Evolutionary conservation across 768 basidiomycete species (phyloP).

Genomic region (Termitomyces sp.): DNA sequence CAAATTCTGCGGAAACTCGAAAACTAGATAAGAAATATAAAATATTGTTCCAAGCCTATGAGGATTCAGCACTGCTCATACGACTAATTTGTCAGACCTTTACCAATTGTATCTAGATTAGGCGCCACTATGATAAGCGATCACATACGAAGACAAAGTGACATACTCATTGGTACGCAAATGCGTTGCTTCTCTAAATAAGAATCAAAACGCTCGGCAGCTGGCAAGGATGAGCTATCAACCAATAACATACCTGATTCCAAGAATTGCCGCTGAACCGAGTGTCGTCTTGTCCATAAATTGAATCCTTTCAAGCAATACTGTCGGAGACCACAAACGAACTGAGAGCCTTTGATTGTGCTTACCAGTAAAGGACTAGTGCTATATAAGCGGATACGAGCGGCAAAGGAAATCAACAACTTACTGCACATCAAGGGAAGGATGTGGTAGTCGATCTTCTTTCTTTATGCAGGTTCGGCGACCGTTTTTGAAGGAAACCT

Average conservation of each 20-base stretch:
- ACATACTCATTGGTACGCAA: conserved; percentile 61
- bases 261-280: conserved; percentile 63
- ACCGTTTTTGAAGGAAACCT: background rate
- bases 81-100: background rate
- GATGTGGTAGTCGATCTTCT: conserved; percentile 65
- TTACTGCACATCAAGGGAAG: conserved; percentile 68
- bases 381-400: background rate
- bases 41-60: conserved; percentile 71
- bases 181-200: conserved; percentile 49
- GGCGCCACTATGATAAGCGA: background rate
- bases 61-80: background rate
- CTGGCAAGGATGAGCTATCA: background rate
- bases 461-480: conserved; percentile 20
- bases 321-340: background rate
- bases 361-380: conserved; percentile 53
- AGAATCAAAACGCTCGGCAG: background rate
- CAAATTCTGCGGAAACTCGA: conserved; percentile 73
- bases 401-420: conserved; percentile 15
- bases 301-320: conserved; percentile 47
- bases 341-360: too few species aligned
- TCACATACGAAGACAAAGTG: background rate
- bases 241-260: conserved; percentile 45
- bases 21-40: conserved; percentile 64
- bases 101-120: conserved; percentile 57
- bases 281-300: conserved; percentile 77